Evolutionary conservation across 768 basidiomycete species (phyloP), one percentile per base, ranked within the genome.

Genomic region (Collybiopsis luxurians): DNA sequence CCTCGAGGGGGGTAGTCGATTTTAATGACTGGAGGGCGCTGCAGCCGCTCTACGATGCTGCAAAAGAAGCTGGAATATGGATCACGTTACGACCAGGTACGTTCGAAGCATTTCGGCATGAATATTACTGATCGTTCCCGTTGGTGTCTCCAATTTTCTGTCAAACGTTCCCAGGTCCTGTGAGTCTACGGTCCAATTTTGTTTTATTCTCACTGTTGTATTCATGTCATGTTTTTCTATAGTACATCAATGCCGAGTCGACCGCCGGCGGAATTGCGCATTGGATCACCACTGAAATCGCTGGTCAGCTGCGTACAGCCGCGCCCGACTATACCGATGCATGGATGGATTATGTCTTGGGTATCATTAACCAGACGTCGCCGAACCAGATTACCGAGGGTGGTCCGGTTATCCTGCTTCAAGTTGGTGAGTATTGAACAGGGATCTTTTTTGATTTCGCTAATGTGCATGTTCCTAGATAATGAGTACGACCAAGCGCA

Each of bases 81-180:
- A 76, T 94, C 49, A 82, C 92, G 42, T 75, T 92, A 50, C 82
- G 92, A 36, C 92, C 92, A 56, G 91, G 91, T 78, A 67, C 57
- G 70, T 69, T n/a, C 17, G 23, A 19, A 27, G 50, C 4, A 17
- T 13, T 34, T 15, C 30, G 24, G 43, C 17, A n/a, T 4, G 24
- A 36, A 5, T 39, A 2, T 19, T 17, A 39, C 23, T 51, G 50
- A 51, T 51, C 21, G 45, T 27, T 19, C 7, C n/a, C n/a, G n/a
- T n/a, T n/a, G n/a, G n/a, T 7, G 11, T 24, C 31, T 38, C 24
- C 40, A 17, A 24, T 43, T 44, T 17, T 38, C 30, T 27, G 49
- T 34, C 44, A n/a, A 36, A 28, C 44, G 10, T 59, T 39, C 59
- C 42, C 60, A 78, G 74, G 79, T 49, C 75, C 76, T 53, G 77